A percentile compares a stretch with the other conserved stretches of the same genome.
phyloP scores from a whole-genome alignment of 441 rosid species.

The Pelargonium citronellum region DNA sequence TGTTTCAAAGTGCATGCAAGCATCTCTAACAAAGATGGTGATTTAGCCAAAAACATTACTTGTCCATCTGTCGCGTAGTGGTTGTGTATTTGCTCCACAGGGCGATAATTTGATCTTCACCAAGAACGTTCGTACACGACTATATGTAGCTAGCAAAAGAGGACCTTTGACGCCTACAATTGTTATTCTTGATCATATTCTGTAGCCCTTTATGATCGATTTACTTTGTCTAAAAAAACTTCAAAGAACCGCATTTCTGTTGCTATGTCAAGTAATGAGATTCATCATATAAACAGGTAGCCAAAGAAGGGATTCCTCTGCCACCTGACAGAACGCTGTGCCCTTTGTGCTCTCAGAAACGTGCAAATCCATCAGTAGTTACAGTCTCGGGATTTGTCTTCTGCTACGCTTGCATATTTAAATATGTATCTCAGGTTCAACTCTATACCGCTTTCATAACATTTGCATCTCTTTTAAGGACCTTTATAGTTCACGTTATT shows the following conservation, averaged over 20 bases:
- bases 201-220: neutral
- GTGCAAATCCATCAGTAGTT: conserved; percentile 93
- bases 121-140: neutral
- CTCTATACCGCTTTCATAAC: conserved; percentile 12
- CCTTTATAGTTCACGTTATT: neutral
- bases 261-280: conserved; percentile 1
- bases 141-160: too few relatives aligned
- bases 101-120: too few relatives aligned
- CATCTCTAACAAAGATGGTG: neutral
- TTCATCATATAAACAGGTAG: conserved; percentile 43
- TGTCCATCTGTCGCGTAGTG: neutral
- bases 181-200: neutral
- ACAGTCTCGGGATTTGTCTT: conserved; percentile 91
- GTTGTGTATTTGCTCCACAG: too few relatives aligned
- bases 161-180: too few relatives aligned
- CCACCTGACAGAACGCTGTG: conserved; percentile 71
- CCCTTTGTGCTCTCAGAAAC: conserved; percentile 89
- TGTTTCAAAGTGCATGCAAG: neutral
- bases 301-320: conserved; percentile 79
- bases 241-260: conserved; percentile 1
- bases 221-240: neutral
- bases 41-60: neutral
- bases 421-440: conserved; percentile 82
- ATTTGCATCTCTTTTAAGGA: neutral
- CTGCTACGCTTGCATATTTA: conserved; percentile 91